Evolutionary conservation across 176 grass and related monocot species (phyloP).

Genomic region (Musa acuminata): DNA sequence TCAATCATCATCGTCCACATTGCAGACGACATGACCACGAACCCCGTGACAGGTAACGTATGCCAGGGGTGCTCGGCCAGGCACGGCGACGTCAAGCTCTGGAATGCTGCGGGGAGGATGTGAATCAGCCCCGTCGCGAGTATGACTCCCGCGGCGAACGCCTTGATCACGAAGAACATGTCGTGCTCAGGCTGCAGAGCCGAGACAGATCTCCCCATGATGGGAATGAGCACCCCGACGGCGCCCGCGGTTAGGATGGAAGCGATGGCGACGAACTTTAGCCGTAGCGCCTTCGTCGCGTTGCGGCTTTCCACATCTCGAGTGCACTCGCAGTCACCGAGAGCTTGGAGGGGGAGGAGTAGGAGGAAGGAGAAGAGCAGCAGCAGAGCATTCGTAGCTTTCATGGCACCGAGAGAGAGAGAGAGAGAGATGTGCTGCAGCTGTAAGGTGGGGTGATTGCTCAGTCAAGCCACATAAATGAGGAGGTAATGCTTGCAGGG

Average conservation of each 20-base stretch:
- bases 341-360: no score
- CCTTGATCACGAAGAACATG: background rate
- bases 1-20: background rate
- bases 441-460: no score
- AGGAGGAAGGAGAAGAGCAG: no score
- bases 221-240: conserved; percentile 30
- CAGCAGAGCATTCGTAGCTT: no score
- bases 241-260: conserved; percentile 48
- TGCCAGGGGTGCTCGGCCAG: background rate
- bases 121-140: background rate
- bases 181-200: background rate
- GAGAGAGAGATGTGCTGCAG: no score
- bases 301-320: conserved; percentile 2
- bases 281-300: conserved; percentile 38
- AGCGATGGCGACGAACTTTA: conserved; percentile 52
- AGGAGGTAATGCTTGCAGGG: no score
- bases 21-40: background rate
- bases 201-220: background rate
- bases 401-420: no score
- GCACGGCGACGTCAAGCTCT: background rate
- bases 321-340: no score
- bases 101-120: background rate
- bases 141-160: background rate
- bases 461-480: no score
- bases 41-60: background rate